Conservation (phyloP, 176 grass and related monocot genomes). For the Dendrocalamus sinicus region DNA sequence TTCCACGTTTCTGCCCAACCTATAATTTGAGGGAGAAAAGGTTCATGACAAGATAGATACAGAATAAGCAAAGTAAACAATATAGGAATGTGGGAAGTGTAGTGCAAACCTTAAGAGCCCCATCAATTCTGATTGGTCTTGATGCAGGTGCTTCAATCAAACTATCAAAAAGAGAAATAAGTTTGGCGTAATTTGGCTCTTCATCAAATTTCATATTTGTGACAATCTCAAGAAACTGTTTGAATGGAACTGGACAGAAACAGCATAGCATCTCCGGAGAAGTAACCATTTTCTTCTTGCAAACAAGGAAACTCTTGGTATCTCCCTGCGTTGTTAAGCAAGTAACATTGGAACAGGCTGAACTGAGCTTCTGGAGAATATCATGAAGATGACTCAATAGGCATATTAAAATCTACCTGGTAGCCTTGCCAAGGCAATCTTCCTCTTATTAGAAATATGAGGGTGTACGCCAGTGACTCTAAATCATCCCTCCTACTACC, state of each 20-base stretch:
- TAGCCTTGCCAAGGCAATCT: conserved; percentile 98
- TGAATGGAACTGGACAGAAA: conserved; percentile 89
- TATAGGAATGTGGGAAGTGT: conserved; percentile 24
- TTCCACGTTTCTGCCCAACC: conserved; percentile 96
- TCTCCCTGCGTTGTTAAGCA: conserved; percentile 67
- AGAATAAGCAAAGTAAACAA: conserved; percentile 36
- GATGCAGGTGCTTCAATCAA: conserved; percentile 72
- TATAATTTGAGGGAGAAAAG: conserved; percentile 39
- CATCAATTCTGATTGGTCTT: conserved; percentile 94
- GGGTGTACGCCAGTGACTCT: conserved; percentile 91
- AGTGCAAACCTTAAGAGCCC: conserved; percentile 79
- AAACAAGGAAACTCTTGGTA: conserved; percentile 94
- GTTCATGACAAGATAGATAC: conserved; percentile 8
- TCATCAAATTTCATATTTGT: conserved; percentile 95
- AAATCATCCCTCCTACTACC: conserved; percentile 94
- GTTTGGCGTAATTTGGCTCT: conserved; percentile 90
- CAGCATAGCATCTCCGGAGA: conserved; percentile 77
- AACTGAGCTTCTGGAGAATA: conserved; percentile 4
- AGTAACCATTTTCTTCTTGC: conserved; percentile 95
- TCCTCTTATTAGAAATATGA: conserved; percentile 91
- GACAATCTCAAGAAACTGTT: conserved; percentile 89
- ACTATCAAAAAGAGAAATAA: conserved; percentile 85
- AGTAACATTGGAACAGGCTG: conserved; percentile 40
- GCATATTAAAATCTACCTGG: conserved; percentile 65
- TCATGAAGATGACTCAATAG: conserved; percentile 26